A percentile compares a stretch with the other conserved stretches of the same genome.
Evolutionary conservation across 257 asterid species (phyloP).

Genomic region (Nicotiana benthamiana): DNA sequence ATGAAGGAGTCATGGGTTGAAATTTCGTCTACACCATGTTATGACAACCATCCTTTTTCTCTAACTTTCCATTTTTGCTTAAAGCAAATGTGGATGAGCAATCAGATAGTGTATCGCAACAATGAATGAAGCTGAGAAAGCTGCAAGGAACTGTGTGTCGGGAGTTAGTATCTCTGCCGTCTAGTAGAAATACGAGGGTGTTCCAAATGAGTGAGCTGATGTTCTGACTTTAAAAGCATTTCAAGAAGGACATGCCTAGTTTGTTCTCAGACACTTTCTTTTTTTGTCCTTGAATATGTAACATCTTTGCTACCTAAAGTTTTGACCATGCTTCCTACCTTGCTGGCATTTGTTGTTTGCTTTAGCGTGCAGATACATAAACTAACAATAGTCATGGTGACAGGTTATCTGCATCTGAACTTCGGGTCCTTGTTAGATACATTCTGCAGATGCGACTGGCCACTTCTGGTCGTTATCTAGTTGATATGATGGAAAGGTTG

Average conservation of each 20-base stretch:
- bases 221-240: not conserved
- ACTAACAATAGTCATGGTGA: slow-evolving; percentile 16
- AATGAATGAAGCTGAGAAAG: not conserved
- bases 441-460: slow-evolving; percentile 69
- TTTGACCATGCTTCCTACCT: not conserved
- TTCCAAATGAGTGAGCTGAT: not conserved
- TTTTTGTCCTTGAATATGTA: not conserved
- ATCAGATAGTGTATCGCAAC: not conserved
- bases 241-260: not conserved
- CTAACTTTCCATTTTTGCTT: not conserved
- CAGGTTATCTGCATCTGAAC: slow-evolving; percentile 87
- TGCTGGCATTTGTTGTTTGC: not conserved
- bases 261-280: not conserved
- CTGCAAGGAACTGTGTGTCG: not conserved
- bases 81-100: not conserved
- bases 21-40: not conserved
- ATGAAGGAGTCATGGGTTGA: not conserved
- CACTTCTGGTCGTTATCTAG: slow-evolving; percentile 65
- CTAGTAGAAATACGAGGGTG: not conserved
- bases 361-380: not conserved
- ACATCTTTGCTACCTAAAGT: not conserved
- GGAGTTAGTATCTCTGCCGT: not conserved
- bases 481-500: slow-evolving; percentile 91
- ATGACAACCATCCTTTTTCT: not conserved
- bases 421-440: slow-evolving; percentile 77